phyloP scores from a whole-genome alignment of 768 basidiomycete species.

The Chiua virens region DNA sequence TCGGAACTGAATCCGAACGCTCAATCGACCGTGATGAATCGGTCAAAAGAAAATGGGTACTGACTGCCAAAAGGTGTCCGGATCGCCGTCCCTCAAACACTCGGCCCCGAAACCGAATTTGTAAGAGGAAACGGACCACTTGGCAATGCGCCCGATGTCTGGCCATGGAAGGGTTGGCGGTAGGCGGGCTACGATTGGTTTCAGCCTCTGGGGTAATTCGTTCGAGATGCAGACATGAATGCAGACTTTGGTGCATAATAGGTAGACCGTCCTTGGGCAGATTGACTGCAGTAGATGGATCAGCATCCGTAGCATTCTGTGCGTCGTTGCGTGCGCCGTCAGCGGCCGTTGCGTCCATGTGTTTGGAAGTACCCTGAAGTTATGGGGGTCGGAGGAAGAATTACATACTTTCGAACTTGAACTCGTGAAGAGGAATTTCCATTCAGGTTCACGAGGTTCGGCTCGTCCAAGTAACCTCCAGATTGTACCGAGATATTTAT shows the following conservation, averaged over 20 bases:
- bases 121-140: slow-evolving; percentile 95
- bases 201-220: neutral
- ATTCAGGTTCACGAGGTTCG: too few relatives aligned
- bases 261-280: slow-evolving; percentile 37
- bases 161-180: slow-evolving; percentile 67
- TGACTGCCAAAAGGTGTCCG: slow-evolving; percentile 98
- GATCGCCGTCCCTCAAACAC: slow-evolving; percentile 83
- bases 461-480: too few relatives aligned
- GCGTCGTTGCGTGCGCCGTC: slow-evolving; percentile 10
- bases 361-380: neutral
- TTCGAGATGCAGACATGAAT: neutral
- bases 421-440: too few relatives aligned
- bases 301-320: slow-evolving; percentile 12
- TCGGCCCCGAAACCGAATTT: slow-evolving; percentile 97
- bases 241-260: slow-evolving; percentile 39
- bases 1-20: slow-evolving; percentile 59
- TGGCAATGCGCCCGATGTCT: slow-evolving; percentile 84
- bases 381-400: too few relatives aligned
- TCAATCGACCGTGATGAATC: neutral
- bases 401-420: too few relatives aligned
- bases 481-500: too few relatives aligned
- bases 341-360: slow-evolving; percentile 15
- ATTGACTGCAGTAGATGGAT: slow-evolving; percentile 10
- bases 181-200: slow-evolving; percentile 29
- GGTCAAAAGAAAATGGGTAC: slow-evolving; percentile 30